phyloP scores from a whole-genome alignment of 345 rosid genomes.

The Moringa oleifera region DNA sequence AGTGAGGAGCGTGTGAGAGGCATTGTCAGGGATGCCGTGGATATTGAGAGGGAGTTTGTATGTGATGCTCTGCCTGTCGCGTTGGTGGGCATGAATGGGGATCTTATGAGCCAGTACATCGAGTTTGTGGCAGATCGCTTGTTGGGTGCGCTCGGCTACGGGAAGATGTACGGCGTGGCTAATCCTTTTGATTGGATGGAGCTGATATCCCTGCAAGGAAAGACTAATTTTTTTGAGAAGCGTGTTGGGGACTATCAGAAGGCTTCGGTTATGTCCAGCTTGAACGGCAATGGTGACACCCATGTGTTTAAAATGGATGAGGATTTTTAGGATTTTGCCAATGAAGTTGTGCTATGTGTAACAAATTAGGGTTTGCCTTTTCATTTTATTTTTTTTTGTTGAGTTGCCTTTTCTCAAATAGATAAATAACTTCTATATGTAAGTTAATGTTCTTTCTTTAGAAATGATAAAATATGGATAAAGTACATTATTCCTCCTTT shows the following conservation, averaged over 20 bases:
- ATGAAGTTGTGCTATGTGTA: neutral
- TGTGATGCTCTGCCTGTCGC: slow-evolving; percentile 91
- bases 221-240: slow-evolving; percentile 84
- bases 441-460: too few relatives aligned
- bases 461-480: neutral
- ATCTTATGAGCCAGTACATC: slow-evolving; percentile 76
- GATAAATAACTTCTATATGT: too few relatives aligned
- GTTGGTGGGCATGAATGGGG: slow-evolving; percentile 80
- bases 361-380: neutral
- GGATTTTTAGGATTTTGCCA: slow-evolving; percentile 43
- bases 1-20: slow-evolving; percentile 69
- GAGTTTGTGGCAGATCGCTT: slow-evolving; percentile 85
- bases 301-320: slow-evolving; percentile 75
- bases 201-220: slow-evolving; percentile 76
- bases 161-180: slow-evolving; percentile 49
- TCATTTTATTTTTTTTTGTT: neutral
- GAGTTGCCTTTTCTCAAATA: neutral
- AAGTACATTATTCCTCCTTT: neutral
- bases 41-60: slow-evolving; percentile 87
- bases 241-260: slow-evolving; percentile 83
- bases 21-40: slow-evolving; percentile 75
- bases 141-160: slow-evolving; percentile 59
- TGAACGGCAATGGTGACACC: slow-evolving; percentile 45
- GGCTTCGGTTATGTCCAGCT: slow-evolving; percentile 68
- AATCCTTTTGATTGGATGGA: slow-evolving; percentile 98